Evolutionary conservation across 2,329 filamentous ascomycete genomes (phyloP).

Genomic region (Hymenoscyphus infarciens): DNA sequence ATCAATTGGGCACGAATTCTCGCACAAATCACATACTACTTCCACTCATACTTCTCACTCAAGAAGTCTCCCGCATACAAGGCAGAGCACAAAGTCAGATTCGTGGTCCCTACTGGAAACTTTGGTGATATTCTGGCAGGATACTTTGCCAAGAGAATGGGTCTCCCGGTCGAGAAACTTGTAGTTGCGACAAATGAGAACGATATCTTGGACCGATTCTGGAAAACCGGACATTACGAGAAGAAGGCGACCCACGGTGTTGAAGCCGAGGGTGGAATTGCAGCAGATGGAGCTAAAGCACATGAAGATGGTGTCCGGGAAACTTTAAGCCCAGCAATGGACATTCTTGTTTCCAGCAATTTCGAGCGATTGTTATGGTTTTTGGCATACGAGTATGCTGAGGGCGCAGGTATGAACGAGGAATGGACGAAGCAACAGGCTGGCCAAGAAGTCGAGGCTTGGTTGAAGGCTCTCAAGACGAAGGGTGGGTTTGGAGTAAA

Average conservation of each 20-base stretch:
- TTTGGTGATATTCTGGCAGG: slow-evolving; percentile 93
- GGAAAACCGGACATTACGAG: slow-evolving; percentile 84
- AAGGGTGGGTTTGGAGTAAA: slow-evolving; percentile 82
- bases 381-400: slow-evolving; percentile 70
- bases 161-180: slow-evolving; percentile 81
- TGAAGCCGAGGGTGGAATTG: slow-evolving; percentile 52
- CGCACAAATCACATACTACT: slow-evolving; percentile 96
- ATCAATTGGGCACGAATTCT: slow-evolving; percentile 97
- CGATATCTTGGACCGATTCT: slow-evolving; percentile 94
- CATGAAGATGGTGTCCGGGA: slow-evolving; percentile 77
- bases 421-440: slow-evolving; percentile 65
- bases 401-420: slow-evolving; percentile 57
- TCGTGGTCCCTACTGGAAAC: slow-evolving; percentile 91
- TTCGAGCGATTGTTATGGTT: slow-evolving; percentile 97
- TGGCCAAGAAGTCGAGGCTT: slow-evolving; percentile 71
- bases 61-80: slow-evolving; percentile 58
- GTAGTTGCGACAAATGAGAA: slow-evolving; percentile 96
- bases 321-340: slow-evolving; percentile 93
- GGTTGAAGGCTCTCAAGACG: slow-evolving; percentile 77
- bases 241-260: slow-evolving; percentile 66
- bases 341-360: slow-evolving; percentile 93
- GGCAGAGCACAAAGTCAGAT: slow-evolving; percentile 68
- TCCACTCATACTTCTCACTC: slow-evolving; percentile 87
- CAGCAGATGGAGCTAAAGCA: slow-evolving; percentile 55
- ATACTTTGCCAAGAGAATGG: slow-evolving; percentile 90